A percentile compares a stretch with the other conserved stretches of the same genome.
phyloP scores from a whole-genome alignment of 352 stramenopile species.

The Peronosclerospora sorghi region DNA sequence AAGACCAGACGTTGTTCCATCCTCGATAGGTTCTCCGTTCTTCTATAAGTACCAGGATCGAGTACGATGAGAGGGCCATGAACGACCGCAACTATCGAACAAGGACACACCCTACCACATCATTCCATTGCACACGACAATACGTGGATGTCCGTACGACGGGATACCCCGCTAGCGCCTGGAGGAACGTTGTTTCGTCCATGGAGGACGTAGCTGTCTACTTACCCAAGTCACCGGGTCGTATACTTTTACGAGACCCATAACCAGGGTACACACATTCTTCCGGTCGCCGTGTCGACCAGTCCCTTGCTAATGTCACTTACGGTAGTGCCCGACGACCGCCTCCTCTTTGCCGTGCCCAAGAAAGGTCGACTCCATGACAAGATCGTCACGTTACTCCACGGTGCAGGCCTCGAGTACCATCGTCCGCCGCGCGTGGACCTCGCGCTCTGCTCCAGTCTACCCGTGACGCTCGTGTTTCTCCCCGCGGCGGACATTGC shows the following conservation, averaged over 20 bases:
- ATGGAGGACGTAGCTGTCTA: too few species aligned
- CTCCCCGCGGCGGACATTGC: conserved; percentile 95
- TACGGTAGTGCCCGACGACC: conserved; percentile 28
- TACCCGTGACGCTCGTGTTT: conserved; percentile 96
- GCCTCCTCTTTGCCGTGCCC: conserved; percentile 89
- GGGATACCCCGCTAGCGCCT: conserved; percentile 57
- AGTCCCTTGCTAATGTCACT: conserved; percentile 5
- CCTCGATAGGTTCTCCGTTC: too few species aligned
- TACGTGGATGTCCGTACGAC: conserved; percentile 74
- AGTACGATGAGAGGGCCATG: too few species aligned
- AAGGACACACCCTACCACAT: conserved; percentile 28
- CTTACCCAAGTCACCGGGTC: too few species aligned
- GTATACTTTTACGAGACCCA: conserved; percentile 1
- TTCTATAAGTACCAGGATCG: too few species aligned
- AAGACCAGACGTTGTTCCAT: conserved; percentile 10
- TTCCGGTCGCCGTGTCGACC: too few species aligned
- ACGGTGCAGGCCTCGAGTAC: conserved; percentile 93
- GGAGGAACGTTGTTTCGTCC: conserved; percentile 62
- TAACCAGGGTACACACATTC: too few species aligned
- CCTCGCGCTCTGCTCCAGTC: conserved; percentile 88
- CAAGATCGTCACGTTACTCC: conserved; percentile 92
- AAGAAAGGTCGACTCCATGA: conserved; percentile 98
- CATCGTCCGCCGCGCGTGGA: conserved; percentile 84
- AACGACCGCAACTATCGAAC: too few species aligned
- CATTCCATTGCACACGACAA: conserved; percentile 71